Conservation (phyloP, 2,329 filamentous ascomycete species). For the Aspergillus sp. region DNA sequence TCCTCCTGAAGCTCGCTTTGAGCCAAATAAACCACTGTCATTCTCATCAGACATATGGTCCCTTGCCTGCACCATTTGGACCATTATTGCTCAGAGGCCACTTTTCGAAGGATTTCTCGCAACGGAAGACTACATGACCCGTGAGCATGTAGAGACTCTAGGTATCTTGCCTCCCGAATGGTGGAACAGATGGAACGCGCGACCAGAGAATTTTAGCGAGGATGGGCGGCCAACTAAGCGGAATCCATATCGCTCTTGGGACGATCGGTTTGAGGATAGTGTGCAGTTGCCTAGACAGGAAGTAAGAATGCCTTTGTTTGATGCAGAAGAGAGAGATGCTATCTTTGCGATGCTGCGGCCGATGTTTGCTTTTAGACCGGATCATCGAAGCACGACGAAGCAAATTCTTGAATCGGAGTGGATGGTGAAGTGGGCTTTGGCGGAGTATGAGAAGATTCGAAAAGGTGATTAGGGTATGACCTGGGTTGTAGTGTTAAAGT, state of each 20-base stretch:
- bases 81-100: slow-evolving; percentile 34
- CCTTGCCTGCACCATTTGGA: slow-evolving; percentile 42
- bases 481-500: too few relatives aligned
- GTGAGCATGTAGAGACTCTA: slow-evolving; percentile 36
- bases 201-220: slow-evolving; percentile 26
- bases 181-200: slow-evolving; percentile 31
- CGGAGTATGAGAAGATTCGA: neutral
- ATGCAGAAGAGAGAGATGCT: slow-evolving; percentile 27
- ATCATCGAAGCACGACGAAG: neutral
- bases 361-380: slow-evolving; percentile 22
- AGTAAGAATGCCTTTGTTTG: slow-evolving; percentile 24
- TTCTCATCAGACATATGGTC: slow-evolving; percentile 45
- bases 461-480: too few relatives aligned
- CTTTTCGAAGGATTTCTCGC: slow-evolving; percentile 33
- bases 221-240: slow-evolving; percentile 27
- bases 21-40: slow-evolving; percentile 35
- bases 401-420: neutral
- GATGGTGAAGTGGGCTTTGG: neutral
- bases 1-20: slow-evolving; percentile 42
- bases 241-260: slow-evolving; percentile 23
- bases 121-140: slow-evolving; percentile 32
- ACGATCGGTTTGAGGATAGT: slow-evolving; percentile 29
- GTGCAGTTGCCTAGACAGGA: slow-evolving; percentile 32
- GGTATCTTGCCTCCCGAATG: slow-evolving; percentile 33
- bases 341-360: slow-evolving; percentile 28